Conservation (phyloP, 495 filamentous ascomycete genomes). For the Lineolata rhizophorae region DNA sequence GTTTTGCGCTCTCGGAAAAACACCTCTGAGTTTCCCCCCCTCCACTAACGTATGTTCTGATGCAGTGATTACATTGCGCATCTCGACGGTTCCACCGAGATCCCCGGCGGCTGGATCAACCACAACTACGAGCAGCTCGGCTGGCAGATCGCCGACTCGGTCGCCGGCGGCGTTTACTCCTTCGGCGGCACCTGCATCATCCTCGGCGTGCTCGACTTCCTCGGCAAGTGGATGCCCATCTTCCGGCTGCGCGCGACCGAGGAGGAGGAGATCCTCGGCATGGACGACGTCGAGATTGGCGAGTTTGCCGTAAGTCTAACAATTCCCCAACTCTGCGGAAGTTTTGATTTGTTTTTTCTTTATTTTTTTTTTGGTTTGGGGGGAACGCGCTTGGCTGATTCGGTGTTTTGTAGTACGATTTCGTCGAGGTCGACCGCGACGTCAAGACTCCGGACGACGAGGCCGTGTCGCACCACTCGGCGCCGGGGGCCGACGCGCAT, state of each 20-base stretch:
- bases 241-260: slow-evolving; percentile 59
- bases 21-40: slow-evolving; percentile 2
- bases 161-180: slow-evolving; percentile 65
- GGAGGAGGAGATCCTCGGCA: slow-evolving; percentile 75
- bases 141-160: slow-evolving; percentile 75
- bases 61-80: slow-evolving; percentile 62
- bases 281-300: slow-evolving; percentile 89
- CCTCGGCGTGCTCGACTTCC: slow-evolving; percentile 29
- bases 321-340: too few species aligned
- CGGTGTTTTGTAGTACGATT: slow-evolving; percentile 84
- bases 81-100: slow-evolving; percentile 53
- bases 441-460: slow-evolving; percentile 21
- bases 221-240: slow-evolving; percentile 74
- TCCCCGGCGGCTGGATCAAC: slow-evolving; percentile 80
- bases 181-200: slow-evolving; percentile 74
- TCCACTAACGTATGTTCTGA: background rate
- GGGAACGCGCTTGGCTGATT: too few species aligned
- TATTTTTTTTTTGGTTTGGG: too few species aligned
- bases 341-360: too few species aligned
- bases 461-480: slow-evolving; percentile 7
- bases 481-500: background rate
- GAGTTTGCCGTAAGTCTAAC: slow-evolving; percentile 56
- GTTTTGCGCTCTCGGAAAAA: too few species aligned
- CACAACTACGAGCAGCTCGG: slow-evolving; percentile 73
- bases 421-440: slow-evolving; percentile 79